These are phyloP conservation scores for Hevea brasiliensis DNA, from an alignment of 345 rosid species.

Conservation along the genomic window DNA sequence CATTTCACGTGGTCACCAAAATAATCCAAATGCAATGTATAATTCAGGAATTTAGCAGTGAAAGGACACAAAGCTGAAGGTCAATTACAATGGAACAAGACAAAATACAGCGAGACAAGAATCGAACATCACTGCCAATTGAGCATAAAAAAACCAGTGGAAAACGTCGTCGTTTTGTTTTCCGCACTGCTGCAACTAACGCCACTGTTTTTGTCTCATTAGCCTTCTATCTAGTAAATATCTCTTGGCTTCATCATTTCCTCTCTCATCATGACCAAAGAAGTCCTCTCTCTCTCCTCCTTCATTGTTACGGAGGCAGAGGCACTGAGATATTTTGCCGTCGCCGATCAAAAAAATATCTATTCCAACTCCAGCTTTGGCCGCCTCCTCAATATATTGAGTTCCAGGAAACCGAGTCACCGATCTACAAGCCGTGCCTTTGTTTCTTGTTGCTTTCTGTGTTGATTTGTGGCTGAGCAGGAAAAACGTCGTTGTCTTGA, in stretches of 20 bases:
- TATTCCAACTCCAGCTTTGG: background rate
- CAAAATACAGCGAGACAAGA: background rate
- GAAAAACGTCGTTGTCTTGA: background rate
- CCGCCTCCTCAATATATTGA: background rate
- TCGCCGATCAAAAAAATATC: conserved; percentile 21
- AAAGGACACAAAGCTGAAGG: background rate
- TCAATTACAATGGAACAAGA: conserved; percentile 6
- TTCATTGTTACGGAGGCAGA: background rate
- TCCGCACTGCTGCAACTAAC: background rate
- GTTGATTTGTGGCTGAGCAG: background rate
- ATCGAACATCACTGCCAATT: conserved; percentile 6
- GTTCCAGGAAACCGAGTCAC: conserved; percentile 1
- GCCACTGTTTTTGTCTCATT: conserved; percentile 11
- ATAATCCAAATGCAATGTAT: conserved; percentile 18
- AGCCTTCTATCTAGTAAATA: conserved; percentile 10
- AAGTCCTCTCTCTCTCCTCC: conserved; percentile 11
- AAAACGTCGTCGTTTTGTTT: conserved; percentile 21
- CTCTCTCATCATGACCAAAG: conserved; percentile 6
- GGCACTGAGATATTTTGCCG: background rate
- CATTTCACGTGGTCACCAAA: conserved; percentile 21
- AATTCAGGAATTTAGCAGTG: conserved; percentile 5
- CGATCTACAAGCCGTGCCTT: background rate
- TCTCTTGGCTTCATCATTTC: conserved; percentile 16
- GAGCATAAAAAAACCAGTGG: background rate
- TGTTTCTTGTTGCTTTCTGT: background rate